Percentiles rank a stretch among this genome's conserved stretches.
These are phyloP conservation scores for Nigrospora osmanthi DNA, from an alignment of 2,329 filamentous ascomycete genomes.

Conservation along the genomic window DNA sequence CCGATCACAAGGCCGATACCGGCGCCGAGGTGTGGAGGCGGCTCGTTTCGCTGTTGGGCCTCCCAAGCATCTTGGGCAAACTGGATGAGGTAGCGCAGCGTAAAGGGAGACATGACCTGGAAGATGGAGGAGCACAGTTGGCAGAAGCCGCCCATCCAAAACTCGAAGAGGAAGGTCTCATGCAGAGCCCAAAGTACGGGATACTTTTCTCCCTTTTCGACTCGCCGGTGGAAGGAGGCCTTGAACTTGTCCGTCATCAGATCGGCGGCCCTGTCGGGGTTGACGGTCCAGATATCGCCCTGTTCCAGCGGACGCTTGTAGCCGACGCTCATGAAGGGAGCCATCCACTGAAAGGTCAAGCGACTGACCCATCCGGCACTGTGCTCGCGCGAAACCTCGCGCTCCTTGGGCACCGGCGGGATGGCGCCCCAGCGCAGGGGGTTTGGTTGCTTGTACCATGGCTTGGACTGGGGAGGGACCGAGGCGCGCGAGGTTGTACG, in stretches of 20 bases:
- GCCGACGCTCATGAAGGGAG: conserved; percentile 76
- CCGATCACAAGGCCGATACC: conserved; percentile 81
- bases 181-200: conserved; percentile 75
- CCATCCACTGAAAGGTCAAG: conserved; percentile 86
- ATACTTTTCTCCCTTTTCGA: conserved; percentile 59
- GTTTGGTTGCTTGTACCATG: conserved; percentile 58
- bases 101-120: conserved; percentile 78
- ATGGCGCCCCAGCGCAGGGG: conserved; percentile 52
- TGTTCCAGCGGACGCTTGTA: conserved; percentile 78
- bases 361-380: conserved; percentile 66
- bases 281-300: conserved; percentile 84
- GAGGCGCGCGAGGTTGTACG: conserved; percentile 28
- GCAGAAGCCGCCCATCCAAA: conserved; percentile 75
- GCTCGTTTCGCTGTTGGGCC: conserved; percentile 41
- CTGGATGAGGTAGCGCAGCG: conserved; percentile 76
- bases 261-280: conserved; percentile 69
- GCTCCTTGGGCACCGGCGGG: conserved; percentile 47
- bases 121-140: conserved; percentile 66
- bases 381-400: conserved; percentile 57
- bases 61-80: conserved; percentile 76
- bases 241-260: conserved; percentile 60
- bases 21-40: conserved; percentile 60
- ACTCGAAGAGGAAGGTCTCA: conserved; percentile 79
- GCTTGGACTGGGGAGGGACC: conserved; percentile 28
- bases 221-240: conserved; percentile 60